Evolutionary conservation across 2,329 filamentous ascomycete genomes (phyloP).

Genomic region (Trichoderma simmonsii): DNA sequence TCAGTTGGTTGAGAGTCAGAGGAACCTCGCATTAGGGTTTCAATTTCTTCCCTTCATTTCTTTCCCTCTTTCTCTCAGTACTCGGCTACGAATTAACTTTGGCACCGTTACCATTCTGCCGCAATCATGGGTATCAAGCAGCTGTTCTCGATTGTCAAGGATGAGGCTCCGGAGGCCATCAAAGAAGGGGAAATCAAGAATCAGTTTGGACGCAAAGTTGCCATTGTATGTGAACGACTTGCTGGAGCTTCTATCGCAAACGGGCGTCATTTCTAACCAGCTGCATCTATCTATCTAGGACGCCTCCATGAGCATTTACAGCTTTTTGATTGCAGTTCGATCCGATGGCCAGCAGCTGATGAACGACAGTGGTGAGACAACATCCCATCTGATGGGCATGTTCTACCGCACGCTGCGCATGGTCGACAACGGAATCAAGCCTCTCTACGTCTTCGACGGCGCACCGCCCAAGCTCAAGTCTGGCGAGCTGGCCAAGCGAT

Average conservation of each 20-base stretch:
- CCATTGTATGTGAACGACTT: slow-evolving; percentile 65
- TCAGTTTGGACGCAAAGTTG: slow-evolving; percentile 97
- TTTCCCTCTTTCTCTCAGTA: neutral
- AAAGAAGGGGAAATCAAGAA: slow-evolving; percentile 98
- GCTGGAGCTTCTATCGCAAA: neutral
- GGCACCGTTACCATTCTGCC: neutral
- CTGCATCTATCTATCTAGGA: slow-evolving; percentile 27
- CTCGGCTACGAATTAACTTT: neutral
- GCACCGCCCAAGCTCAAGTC: slow-evolving; percentile 97
- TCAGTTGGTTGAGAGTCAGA: neutral
- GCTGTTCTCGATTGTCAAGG: slow-evolving; percentile 77
- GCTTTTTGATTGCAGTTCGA: slow-evolving; percentile 94
- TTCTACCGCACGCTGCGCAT: slow-evolving; percentile 98
- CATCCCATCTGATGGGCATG: slow-evolving; percentile 98
- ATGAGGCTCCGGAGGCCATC: slow-evolving; percentile 91
- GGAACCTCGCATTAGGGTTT: neutral
- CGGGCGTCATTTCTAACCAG: neutral
- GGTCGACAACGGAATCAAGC: slow-evolving; percentile 98
- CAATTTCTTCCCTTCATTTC: neutral
- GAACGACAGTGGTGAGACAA: slow-evolving; percentile 93
- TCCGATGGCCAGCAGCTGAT: slow-evolving; percentile 95
- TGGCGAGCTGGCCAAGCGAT: slow-evolving; percentile 92
- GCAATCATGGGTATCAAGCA: slow-evolving; percentile 64
- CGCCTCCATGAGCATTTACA: slow-evolving; percentile 95
- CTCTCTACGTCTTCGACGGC: slow-evolving; percentile 96